A percentile compares a stretch with the other conserved stretches of the same genome.
phyloP scores from a whole-genome alignment of 1,284 basidiomycete genomes.

The Melampsora larici-populina region DNA sequence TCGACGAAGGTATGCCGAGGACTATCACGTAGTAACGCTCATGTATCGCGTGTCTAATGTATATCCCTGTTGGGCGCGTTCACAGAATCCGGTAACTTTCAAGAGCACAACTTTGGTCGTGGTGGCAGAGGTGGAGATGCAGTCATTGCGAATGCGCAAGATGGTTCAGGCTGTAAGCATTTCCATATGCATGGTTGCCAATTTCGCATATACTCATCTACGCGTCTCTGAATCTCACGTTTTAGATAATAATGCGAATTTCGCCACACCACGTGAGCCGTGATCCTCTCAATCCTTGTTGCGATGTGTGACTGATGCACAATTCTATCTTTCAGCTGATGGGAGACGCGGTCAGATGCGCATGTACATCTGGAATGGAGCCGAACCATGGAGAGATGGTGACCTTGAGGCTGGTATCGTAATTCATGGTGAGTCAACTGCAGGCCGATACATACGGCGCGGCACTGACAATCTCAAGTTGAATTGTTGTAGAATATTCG shows the following conservation, averaged over 20 bases:
- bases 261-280: slow-evolving; percentile 56
- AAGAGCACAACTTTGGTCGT: slow-evolving; percentile 88
- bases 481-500: slow-evolving; percentile 54
- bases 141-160: slow-evolving; percentile 90
- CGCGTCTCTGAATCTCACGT: slow-evolving; percentile 13
- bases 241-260: slow-evolving; percentile 57
- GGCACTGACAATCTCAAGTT: slow-evolving; percentile 1
- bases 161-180: slow-evolving; percentile 69
- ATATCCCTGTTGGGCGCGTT: slow-evolving; percentile 59
- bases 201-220: background rate
- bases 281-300: background rate
- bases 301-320: background rate
- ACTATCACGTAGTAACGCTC: background rate
- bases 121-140: slow-evolving; percentile 83
- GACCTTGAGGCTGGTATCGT: slow-evolving; percentile 68
- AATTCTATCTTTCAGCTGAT: slow-evolving; percentile 46
- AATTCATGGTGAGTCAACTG: slow-evolving; percentile 24
- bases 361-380: slow-evolving; percentile 95
- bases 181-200: slow-evolving; percentile 49
- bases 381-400: slow-evolving; percentile 82
- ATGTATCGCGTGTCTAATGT: background rate
- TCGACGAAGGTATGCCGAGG: slow-evolving; percentile 23
- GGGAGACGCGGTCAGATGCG: slow-evolving; percentile 79
- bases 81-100: slow-evolving; percentile 98
- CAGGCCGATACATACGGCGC: background rate